Evolutionary conservation across 2,329 filamentous ascomycete genomes (phyloP), one percentile per base, ranked within the genome.

Genomic region (Nemania bipapillata): DNA sequence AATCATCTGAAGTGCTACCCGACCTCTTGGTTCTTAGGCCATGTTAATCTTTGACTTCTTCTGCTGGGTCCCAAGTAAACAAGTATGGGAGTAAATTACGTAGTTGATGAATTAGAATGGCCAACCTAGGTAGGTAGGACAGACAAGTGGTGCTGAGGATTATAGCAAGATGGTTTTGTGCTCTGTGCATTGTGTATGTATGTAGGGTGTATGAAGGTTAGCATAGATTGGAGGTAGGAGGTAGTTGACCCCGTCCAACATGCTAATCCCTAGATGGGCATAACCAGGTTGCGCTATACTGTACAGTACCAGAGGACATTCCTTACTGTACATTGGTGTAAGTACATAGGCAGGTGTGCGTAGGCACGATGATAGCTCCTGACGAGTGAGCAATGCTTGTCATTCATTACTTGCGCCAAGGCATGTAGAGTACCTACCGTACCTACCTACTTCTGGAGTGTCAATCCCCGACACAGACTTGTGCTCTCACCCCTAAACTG

Each of bases 191-290:
- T n/a, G n/a, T 32, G 30, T 9, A 32, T 32, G 30, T 32, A 32
- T 32, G 30, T 32, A 32, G 30, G 4, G 30, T 32, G 9, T 9
- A 9, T 32, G 9, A 9, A 4, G 9, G 30, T 4, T 32, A 9
- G 30, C 9, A 9, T 32, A 32, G 30, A 32, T n/a, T n/a, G n/a
- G 30, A 32, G 30, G 4, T 4, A 4, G 4, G 9, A 28, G 47
- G 11, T 50, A 22, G 47, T 50, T 50, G 26, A 50, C 22, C 8
- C 55, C 50, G 30, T 47, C 32, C 28, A 45, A 11, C 53, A 15
- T 57, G 53, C 59, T 63, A 63, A 28, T n/a, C 24, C 53, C 28
- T 22, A 35, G 40, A 57, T 37, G 28, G 65, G 59, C 40, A 47
- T 62, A 52, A 53, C 47, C 17, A 45, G 4, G 40, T 24, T 35